Percentiles rank a stretch among this genome's conserved stretches.
These are phyloP conservation scores for Russula lepida DNA, from an alignment of 768 basidiomycete species.

Conservation along the genomic window DNA sequence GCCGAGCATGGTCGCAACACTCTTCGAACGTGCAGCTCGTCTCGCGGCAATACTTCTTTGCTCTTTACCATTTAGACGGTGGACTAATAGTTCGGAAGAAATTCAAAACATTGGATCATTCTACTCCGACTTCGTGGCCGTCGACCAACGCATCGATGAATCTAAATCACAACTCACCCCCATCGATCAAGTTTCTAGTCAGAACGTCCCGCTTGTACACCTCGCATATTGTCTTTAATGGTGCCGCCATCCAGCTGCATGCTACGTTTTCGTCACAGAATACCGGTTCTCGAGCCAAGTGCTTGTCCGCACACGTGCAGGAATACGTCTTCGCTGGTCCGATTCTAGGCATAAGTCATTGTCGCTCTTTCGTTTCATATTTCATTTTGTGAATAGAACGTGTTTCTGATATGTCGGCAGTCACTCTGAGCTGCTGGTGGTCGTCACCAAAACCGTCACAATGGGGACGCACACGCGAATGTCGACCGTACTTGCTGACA, in stretches of 20 bases:
- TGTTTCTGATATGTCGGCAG: not conserved
- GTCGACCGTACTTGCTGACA: not conserved
- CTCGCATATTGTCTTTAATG: conserved; percentile 25
- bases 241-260: conserved; percentile 28
- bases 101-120: conserved; percentile 18
- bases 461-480: not conserved
- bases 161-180: conserved; percentile 23
- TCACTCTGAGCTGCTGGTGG: conserved; percentile 16
- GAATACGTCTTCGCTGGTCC: conserved; percentile 2
- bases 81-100: not conserved
- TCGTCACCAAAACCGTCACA: not conserved
- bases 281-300: conserved; percentile 17
- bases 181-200: conserved; percentile 18
- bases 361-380: not conserved
- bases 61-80: not conserved
- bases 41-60: conserved; percentile 33
- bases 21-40: conserved; percentile 51
- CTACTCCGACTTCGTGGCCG: conserved; percentile 23
- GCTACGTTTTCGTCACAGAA: conserved; percentile 21
- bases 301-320: conserved; percentile 10
- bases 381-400: not conserved
- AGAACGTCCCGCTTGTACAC: conserved; percentile 22
- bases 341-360: conserved; percentile 7
- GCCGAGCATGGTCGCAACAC: too few species aligned
- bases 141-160: conserved; percentile 27